These are phyloP conservation scores for Pouteria glomerata DNA, from an alignment of 148 eudicot genomes.

Conservation along the genomic window DNA sequence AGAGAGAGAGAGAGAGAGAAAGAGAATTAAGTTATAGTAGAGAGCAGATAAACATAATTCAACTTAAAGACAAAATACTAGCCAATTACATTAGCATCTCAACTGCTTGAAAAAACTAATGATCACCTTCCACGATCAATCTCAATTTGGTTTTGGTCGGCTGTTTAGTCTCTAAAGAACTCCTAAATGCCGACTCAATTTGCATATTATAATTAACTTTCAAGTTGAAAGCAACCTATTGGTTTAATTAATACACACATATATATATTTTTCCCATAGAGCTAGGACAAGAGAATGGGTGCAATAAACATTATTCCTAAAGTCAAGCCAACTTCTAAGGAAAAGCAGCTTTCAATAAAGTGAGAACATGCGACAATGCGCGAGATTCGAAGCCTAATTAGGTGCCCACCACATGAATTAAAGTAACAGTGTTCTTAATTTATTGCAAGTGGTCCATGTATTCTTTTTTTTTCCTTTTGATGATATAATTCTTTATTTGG, in stretches of 20 bases:
- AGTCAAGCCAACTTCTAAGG: not conserved
- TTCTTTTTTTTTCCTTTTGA: slow-evolving; percentile 12
- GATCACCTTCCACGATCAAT: slow-evolving; percentile 27
- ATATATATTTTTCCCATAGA: not conserved
- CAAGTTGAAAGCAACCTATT: slow-evolving; percentile 16
- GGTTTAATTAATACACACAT: too few relatives aligned
- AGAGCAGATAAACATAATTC: not conserved
- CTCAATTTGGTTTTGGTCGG: slow-evolving; percentile 41
- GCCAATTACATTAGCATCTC: slow-evolving; percentile 9
- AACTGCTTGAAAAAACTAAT: not conserved
- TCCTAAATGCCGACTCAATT: slow-evolving; percentile 15
- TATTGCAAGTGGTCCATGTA: slow-evolving; percentile 20
- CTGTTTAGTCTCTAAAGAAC: slow-evolving; percentile 11
- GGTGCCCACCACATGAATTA: slow-evolving; percentile 40
- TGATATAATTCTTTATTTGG: slow-evolving; percentile 13
- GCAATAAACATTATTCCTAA: not conserved
- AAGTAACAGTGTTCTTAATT: slow-evolving; percentile 12
- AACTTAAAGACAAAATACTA: slow-evolving; percentile 15
- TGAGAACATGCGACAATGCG: slow-evolving; percentile 28
- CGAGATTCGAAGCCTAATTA: slow-evolving; percentile 15
- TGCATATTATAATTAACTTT: slow-evolving; percentile 6
- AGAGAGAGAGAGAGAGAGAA: too few relatives aligned
- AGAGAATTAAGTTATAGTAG: not conserved
- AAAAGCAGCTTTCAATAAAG: slow-evolving; percentile 23
- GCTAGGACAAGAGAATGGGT: not conserved